Percentiles rank a stretch among this genome's conserved stretches.
phyloP scores from a whole-genome alignment of 495 filamentous ascomycete species.

The Aspergillus taichungensis region DNA sequence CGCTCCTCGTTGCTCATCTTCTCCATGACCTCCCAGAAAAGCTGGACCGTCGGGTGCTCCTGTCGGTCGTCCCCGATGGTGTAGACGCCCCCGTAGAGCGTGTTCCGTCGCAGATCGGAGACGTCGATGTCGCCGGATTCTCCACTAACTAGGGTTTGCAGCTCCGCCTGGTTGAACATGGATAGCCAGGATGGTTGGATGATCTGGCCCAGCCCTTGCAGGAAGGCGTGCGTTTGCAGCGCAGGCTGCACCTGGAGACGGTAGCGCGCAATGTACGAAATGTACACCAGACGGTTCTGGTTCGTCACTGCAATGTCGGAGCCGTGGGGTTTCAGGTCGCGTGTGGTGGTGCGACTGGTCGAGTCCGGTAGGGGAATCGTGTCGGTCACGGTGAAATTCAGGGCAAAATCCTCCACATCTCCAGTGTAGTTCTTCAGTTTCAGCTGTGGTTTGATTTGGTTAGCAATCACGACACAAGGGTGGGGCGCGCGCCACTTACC shows the following conservation, averaged over 20 bases:
- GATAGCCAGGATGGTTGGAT: conserved; percentile 88
- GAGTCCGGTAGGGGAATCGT: conserved; percentile 50
- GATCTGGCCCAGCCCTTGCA: conserved; percentile 75
- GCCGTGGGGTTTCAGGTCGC: conserved; percentile 67
- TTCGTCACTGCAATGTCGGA: conserved; percentile 78
- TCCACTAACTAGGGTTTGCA: conserved; percentile 87
- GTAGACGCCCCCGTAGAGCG: conserved; percentile 82
- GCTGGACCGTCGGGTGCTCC: conserved; percentile 73
- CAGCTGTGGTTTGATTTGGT: conserved; percentile 32
- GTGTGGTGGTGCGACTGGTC: conserved; percentile 44
- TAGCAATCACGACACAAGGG: neutral
- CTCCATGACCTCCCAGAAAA: conserved; percentile 92
- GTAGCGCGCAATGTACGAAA: conserved; percentile 80
- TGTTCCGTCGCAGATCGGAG: conserved; percentile 78
- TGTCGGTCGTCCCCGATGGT: conserved; percentile 73
- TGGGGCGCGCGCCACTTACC: conserved; percentile 25
- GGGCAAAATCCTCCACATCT: conserved; percentile 65
- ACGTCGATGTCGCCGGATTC: conserved; percentile 79
- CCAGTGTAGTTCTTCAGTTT: conserved; percentile 82
- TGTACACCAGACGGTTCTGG: conserved; percentile 86
- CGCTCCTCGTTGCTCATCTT: conserved; percentile 63
- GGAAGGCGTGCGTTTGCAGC: conserved; percentile 75
- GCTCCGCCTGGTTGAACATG: conserved; percentile 96
- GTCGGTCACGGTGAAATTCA: conserved; percentile 89
- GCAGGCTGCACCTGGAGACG: conserved; percentile 70